Evolutionary conservation across 2,329 filamentous ascomycete genomes (phyloP).

Genomic region (Coniochaeta prunicola): DNA sequence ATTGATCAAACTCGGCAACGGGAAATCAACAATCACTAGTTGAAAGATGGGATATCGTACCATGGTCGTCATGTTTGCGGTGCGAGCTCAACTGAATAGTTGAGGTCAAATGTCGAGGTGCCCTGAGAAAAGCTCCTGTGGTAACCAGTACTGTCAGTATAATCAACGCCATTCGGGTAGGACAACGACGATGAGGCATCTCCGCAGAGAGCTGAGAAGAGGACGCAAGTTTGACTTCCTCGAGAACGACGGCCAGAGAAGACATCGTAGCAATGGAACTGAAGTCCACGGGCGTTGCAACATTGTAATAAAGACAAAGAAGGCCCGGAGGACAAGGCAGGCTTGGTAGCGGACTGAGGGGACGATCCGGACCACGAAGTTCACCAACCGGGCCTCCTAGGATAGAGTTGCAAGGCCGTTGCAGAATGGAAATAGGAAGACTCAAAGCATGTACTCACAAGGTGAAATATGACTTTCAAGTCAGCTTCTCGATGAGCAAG

Average conservation of each 20-base stretch:
- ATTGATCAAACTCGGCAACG: background rate
- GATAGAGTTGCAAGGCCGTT: too few relatives aligned
- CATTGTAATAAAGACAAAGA: too few relatives aligned
- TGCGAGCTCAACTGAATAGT: background rate
- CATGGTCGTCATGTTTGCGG: slow-evolving; percentile 44
- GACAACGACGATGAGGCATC: background rate
- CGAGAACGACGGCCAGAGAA: background rate
- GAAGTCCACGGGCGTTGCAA: too few relatives aligned
- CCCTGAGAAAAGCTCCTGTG: background rate
- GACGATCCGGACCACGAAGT: too few relatives aligned
- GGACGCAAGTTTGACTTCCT: background rate
- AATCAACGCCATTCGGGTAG: background rate
- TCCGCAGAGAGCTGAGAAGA: background rate
- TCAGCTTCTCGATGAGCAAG: background rate
- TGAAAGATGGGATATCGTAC: slow-evolving; percentile 25
- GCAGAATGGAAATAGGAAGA: too few relatives aligned
- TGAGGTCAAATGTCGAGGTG: background rate
- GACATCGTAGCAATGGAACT: background rate
- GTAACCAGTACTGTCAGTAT: background rate
- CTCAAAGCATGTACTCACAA: background rate
- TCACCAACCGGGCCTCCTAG: background rate
- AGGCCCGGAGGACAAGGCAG: too few relatives aligned
- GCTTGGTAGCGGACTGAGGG: too few relatives aligned
- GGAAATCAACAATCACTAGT: background rate
- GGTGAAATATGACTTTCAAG: background rate